phyloP scores from a whole-genome alignment of 176 grass and related monocot species.

The Bromus sterilis region DNA sequence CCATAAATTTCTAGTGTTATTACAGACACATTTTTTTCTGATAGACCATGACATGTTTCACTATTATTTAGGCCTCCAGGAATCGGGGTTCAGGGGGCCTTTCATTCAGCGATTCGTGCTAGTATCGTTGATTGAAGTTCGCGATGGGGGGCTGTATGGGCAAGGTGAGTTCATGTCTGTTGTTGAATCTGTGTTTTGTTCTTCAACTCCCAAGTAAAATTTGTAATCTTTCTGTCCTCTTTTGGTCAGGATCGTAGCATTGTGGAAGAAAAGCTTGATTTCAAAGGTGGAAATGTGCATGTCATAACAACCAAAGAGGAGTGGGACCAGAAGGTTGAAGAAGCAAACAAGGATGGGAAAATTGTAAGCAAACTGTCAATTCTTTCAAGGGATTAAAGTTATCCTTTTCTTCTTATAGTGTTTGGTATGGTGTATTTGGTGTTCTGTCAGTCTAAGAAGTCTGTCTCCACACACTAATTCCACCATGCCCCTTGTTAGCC shows the following conservation, averaged over 20 bases:
- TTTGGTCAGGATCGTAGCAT: slow-evolving; percentile 36
- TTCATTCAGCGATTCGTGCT: neutral
- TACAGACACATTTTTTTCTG: neutral
- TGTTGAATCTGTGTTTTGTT: no score
- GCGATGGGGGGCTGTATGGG: slow-evolving; percentile 37
- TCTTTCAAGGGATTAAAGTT: neutral
- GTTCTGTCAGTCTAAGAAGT: neutral
- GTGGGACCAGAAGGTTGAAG: slow-evolving; percentile 78
- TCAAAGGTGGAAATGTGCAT: slow-evolving; percentile 83
- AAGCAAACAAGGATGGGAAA: slow-evolving; percentile 88
- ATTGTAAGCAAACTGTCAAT: slow-evolving; percentile 48
- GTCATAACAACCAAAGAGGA: slow-evolving; percentile 72
- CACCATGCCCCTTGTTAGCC: neutral
- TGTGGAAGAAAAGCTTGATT: slow-evolving; percentile 61
- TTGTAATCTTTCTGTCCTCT: slow-evolving; percentile 12
- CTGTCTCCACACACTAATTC: neutral
- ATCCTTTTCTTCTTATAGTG: neutral
- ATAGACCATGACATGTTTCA: neutral
- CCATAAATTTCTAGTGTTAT: neutral
- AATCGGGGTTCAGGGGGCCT: neutral
- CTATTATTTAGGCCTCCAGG: neutral
- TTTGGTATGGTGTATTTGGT: neutral
- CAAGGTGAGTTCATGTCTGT: slow-evolving; percentile 16
- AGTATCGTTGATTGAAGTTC: neutral
- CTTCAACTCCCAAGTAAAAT: neutral